Percentiles rank a stretch among this genome's conserved stretches.
These are phyloP conservation scores for Talaromyces pinophilus DNA, from an alignment of 2,329 filamentous ascomycete genomes.

Conservation along the genomic window DNA sequence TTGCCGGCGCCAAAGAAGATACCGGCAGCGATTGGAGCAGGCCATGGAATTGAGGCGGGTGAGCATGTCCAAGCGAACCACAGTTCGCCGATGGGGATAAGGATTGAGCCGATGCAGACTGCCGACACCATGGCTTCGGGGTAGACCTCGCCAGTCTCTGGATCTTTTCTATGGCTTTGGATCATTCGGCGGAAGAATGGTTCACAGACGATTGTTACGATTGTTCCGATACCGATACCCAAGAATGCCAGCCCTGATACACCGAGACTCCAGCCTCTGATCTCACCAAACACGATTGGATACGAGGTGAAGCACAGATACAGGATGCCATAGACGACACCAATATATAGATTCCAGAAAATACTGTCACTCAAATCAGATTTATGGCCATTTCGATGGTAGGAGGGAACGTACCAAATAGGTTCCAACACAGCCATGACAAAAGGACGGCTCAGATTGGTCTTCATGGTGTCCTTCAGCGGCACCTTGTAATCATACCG, in stretches of 20 bases:
- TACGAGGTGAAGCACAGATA: slow-evolving; percentile 91
- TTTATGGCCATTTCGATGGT: too few species aligned
- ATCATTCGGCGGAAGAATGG: slow-evolving; percentile 76
- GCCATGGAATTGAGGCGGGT: slow-evolving; percentile 75
- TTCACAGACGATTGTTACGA: slow-evolving; percentile 56
- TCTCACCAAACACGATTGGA: slow-evolving; percentile 75
- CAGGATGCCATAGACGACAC: slow-evolving; percentile 80
- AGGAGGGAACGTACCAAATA: slow-evolving; percentile 64
- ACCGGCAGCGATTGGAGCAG: slow-evolving; percentile 74
- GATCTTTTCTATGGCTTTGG: slow-evolving; percentile 72
- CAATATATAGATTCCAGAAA: slow-evolving; percentile 70
- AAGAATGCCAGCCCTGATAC: slow-evolving; percentile 75
- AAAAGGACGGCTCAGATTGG: slow-evolving; percentile 77
- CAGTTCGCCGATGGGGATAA: slow-evolving; percentile 76
- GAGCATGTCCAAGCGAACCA: slow-evolving; percentile 88
- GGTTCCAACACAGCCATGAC: slow-evolving; percentile 77
- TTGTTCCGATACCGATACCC: slow-evolving; percentile 64
- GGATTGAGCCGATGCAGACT: slow-evolving; percentile 73
- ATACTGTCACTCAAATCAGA: slow-evolving; percentile 54
- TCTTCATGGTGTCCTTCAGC: slow-evolving; percentile 67
- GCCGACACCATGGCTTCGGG: slow-evolving; percentile 81
- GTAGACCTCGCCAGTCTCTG: slow-evolving; percentile 68
- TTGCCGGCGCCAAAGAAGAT: slow-evolving; percentile 79
- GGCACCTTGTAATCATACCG: slow-evolving; percentile 73
- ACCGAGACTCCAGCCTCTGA: slow-evolving; percentile 75